Percentiles rank a stretch among this genome's conserved stretches.
These are phyloP conservation scores for Wallacemonas sp. DNA, from an alignment of 208 protist species.

Conservation along the genomic window DNA sequence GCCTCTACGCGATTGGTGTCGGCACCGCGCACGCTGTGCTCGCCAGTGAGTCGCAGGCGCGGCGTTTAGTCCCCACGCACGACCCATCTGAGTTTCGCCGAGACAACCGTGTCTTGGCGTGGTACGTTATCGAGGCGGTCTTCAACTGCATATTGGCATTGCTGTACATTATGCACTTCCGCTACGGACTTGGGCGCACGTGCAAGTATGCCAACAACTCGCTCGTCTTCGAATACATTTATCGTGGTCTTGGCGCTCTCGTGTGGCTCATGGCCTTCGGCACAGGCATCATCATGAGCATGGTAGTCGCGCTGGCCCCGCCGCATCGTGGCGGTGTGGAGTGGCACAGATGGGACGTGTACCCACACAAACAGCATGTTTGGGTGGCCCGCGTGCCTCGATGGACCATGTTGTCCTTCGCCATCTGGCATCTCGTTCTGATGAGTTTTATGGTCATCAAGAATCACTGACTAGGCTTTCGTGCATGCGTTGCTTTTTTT, in stretches of 20 bases:
- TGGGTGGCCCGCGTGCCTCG: slow-evolving; percentile 42
- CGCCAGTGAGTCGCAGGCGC: slow-evolving; percentile 11
- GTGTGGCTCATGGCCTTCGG: slow-evolving; percentile 17
- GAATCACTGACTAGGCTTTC: slow-evolving; percentile 24
- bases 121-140: slow-evolving; percentile 31
- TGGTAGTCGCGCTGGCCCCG: slow-evolving; percentile 31
- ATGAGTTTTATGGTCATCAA: slow-evolving; percentile 25
- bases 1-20: slow-evolving; percentile 27
- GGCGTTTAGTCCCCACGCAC: slow-evolving; percentile 16
- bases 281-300: slow-evolving; percentile 34
- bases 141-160: slow-evolving; percentile 24
- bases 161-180: slow-evolving; percentile 14
- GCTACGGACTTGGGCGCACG: slow-evolving; percentile 21
- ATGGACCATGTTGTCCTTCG: slow-evolving; percentile 36
- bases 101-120: slow-evolving; percentile 32
- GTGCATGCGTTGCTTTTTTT: background rate
- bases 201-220: slow-evolving; percentile 20
- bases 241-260: background rate
- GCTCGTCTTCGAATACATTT: slow-evolving; percentile 7
- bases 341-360: slow-evolving; percentile 28
- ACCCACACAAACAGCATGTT: slow-evolving; percentile 28
- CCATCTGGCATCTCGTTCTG: slow-evolving; percentile 24
- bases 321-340: slow-evolving; percentile 30
- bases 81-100: slow-evolving; percentile 9
- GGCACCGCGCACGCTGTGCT: slow-evolving; percentile 35